Evolutionary conservation across 2,329 filamentous ascomycete genomes (phyloP), one percentile per base, ranked within the genome.

Genomic region (Chaetomiaceae sp.): DNA sequence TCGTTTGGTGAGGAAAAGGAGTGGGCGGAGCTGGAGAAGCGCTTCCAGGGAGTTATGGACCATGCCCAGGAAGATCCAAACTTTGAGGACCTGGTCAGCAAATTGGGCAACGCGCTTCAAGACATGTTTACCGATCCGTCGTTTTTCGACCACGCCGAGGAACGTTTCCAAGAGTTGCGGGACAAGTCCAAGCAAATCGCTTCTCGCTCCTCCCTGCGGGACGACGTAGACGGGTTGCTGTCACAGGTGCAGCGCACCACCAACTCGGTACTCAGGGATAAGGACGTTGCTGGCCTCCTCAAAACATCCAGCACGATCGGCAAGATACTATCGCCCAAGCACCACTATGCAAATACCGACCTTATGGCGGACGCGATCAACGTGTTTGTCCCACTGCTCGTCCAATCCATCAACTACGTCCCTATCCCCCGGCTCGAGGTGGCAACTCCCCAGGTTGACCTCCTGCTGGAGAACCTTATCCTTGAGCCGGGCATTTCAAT

Each of bases 391-490:
- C 92, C 92, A 0, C 71, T 89, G 12, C 63, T 90, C 4, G 79
- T 96, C 51, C 78, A 88, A 58, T 81, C 82, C 2, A 76, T 97
- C 27, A 90, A 96, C 65, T 90, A 89, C 68, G 73, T 97, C 4
- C 92, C 92, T 0, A 93, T 97, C 46, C 91, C 91, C 0, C 85
- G 92, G 4, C 69, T 96, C n/a, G 92, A 96, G 66, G 75, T 96
- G 5, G 86, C 88, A 0, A 86, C 85, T 3, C 91, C 90, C 0
- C 83, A 87, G 30, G 76, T 95, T 48, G 91, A 96, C 60, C 78
- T 97, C 5, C 73, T 97, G 1, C 72, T 97, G 2, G 92, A 97
- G 64, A 96, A 95, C 57, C 74, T 97, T 27, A 86, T 97, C 53
- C 76, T 97, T 27, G 89, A 96, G 63, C 92, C 92, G 0, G 92